Evolutionary conservation across 192 early-diverging fungal genomes (phyloP).

Genomic region (Mortierella hygrophila): DNA sequence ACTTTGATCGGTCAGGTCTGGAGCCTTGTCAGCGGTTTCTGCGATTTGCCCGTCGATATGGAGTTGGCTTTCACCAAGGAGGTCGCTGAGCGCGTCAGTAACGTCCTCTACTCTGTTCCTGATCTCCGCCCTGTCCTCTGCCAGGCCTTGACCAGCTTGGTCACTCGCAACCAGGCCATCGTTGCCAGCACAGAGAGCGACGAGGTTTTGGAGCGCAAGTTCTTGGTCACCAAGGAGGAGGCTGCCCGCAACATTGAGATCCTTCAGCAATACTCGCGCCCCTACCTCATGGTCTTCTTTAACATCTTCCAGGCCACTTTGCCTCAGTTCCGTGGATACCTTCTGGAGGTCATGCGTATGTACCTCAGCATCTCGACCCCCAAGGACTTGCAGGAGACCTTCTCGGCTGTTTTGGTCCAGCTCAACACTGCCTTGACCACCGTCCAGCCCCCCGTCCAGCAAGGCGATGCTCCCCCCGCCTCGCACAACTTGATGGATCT

Average conservation of each 20-base stretch:
- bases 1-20: slow-evolving; percentile 92
- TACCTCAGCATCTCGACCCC: slow-evolving; percentile 73
- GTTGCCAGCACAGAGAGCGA: slow-evolving; percentile 58
- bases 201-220: slow-evolving; percentile 58
- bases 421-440: slow-evolving; percentile 70
- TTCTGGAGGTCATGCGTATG: slow-evolving; percentile 77
- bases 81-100: slow-evolving; percentile 81
- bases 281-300: slow-evolving; percentile 83
- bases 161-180: slow-evolving; percentile 65
- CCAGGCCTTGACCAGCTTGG: slow-evolving; percentile 75
- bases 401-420: slow-evolving; percentile 71
- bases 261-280: slow-evolving; percentile 74
- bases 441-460: slow-evolving; percentile 58
- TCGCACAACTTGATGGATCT: slow-evolving; percentile 93
- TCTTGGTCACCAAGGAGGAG: slow-evolving; percentile 62
- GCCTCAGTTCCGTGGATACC: slow-evolving; percentile 72
- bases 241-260: slow-evolving; percentile 69
- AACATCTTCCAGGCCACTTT: slow-evolving; percentile 81
- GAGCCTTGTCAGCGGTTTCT: slow-evolving; percentile 88
- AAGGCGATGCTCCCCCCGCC: slow-evolving; percentile 75
- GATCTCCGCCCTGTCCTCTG: slow-evolving; percentile 85
- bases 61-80: slow-evolving; percentile 66
- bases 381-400: slow-evolving; percentile 73
- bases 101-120: slow-evolving; percentile 79
- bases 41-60: slow-evolving; percentile 86